Base-by-base conservation (phyloP, 495 filamentous ascomycete species). In the Parathielavia hyrcaniae region DNA sequence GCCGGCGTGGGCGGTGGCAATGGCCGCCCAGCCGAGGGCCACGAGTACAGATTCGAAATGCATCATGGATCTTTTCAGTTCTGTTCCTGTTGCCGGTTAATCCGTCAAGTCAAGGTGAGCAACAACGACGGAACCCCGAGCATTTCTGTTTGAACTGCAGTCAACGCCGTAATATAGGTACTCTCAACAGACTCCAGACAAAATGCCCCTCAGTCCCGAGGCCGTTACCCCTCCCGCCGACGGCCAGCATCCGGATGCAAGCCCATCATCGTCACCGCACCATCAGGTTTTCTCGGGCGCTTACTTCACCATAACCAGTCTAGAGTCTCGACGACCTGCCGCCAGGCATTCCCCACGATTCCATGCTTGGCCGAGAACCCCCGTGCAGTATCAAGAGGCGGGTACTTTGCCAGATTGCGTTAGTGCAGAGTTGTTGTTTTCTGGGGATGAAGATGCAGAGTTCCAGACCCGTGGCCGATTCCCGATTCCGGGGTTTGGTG, bases 1-100 rank as follows among this genome's bases (percentile, higher is more conserved):
- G 47, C 71, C 63, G 13, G 52, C 66, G 53, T 74, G 73, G 39
- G 71, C 69, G 13, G 66, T 53, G 38, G 57, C 71, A 30, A 47
- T 50, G 38, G 64, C 66, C 32, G 63, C 60, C 17, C 63, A 60
- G 44, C 69, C 71, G 40, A 64, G 46, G 47, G 53, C 16, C 14
- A 69, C 23, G 39, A 67, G 57, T 60, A 39, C 58, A 44, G 47
- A 50, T 8, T 16, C 14, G 16, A 23, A 50, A 17, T 50, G 13
- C 32, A 36, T 50, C 26, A 30, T 30, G 2, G 26, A 30, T 32
- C 16, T 23, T 34, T n/a, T n/a, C n/a, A n/a, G n/a, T n/a, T 35
- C 5, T 14, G 7, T 6, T 6, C 14, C 1, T 4, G 4, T 43
- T 43, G 40, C 5, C 3, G 8, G 16, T 17, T 43, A n/a, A 5